phyloP scores from a whole-genome alignment of 1,139 yeast species.

The Protomyces gravidus region DNA sequence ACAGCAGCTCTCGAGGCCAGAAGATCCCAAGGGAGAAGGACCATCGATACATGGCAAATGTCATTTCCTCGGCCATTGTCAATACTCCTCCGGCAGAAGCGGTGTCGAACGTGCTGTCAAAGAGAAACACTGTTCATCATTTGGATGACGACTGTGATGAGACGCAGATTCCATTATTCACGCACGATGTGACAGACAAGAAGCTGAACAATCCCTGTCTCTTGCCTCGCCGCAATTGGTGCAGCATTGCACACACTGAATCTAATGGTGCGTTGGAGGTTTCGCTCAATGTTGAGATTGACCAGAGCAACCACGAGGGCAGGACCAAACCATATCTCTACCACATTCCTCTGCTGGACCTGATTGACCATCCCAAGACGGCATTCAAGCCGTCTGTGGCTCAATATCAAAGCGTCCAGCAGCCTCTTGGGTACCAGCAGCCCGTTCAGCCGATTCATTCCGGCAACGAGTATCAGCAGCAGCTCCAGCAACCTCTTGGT shows the following conservation, averaged over 20 bases:
- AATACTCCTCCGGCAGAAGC: conserved; percentile 91
- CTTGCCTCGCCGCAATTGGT: conserved; percentile 26
- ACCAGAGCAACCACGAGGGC: conserved; percentile 17
- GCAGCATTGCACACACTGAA: conserved; percentile 6
- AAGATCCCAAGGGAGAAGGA: conserved; percentile 13
- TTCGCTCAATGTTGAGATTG: conserved; percentile 25
- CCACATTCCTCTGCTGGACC: conserved; percentile 16
- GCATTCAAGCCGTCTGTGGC: too few relatives aligned
- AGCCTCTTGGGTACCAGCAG: too few relatives aligned
- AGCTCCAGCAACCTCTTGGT: too few relatives aligned
- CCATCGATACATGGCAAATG: conserved; percentile 43
- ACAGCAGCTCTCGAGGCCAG: conserved; percentile 36
- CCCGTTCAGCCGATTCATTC: too few relatives aligned
- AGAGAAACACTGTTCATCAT: conserved; percentile 26
- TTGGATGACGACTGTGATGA: conserved; percentile 27
- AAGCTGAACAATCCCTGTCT: conserved; percentile 20
- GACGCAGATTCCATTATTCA: conserved; percentile 18
- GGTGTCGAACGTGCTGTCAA: conserved; percentile 53
- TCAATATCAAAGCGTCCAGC: too few relatives aligned
- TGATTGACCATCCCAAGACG: too few relatives aligned
- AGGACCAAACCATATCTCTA: conserved; percentile 18
- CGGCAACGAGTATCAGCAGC: too few relatives aligned
- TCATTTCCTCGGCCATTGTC: conserved; percentile 82
- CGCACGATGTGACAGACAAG: conserved; percentile 17
- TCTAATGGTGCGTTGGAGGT: conserved; percentile 11